Evolutionary conservation across 164 flowering plant genomes (phyloP), one percentile per base, ranked within the genome.

Genomic region (Malania oleifera): DNA sequence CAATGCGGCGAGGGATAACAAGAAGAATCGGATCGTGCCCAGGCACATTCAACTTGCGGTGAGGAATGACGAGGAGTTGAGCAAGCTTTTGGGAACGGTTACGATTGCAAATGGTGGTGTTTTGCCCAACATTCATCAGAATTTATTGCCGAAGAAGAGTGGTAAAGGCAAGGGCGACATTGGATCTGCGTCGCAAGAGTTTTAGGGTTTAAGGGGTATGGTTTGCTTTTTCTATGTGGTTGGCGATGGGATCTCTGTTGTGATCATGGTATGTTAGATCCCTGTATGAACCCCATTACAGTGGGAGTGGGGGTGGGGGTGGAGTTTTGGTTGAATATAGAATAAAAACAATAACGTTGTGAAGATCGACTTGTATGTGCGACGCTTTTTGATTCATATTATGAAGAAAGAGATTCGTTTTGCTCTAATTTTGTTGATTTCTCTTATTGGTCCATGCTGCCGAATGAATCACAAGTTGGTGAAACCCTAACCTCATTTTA

Each of bases 1-100:
- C 25, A 71, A 71, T 38, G 75, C 75, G 3, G 75, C 75, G 7
- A 62, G 70, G 51, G 75, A 71, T n/a, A 71, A 71, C 68, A 71
- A 71, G 67, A 71, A 63, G 75, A 63, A 27, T 20, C 28, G 75
- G 28, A 67, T 71, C 15, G 51, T 63, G 0, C 75, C 75, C 2
- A 58, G 75, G 61, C 71, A 71, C 39, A 71, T 71, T 10, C 75
- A 71, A 34, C 47, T 71, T 23, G 75, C 75, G 1, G 75, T 71
- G 67, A 71, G 75, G 68, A 71, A 71, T 8, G 80, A 75, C 25
- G 79, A 75, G 67, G 79, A 75, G 60, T 56, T 75, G 50, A 67
- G 79, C 28, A 69, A 71, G 71, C 53, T 71, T 26, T 23, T 71
- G 57, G 71, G 71, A 1, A 7, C 47, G 6, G 75, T 71, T 29